phyloP scores from a whole-genome alignment of 768 basidiomycete species.

The Chalciporus chontae region DNA sequence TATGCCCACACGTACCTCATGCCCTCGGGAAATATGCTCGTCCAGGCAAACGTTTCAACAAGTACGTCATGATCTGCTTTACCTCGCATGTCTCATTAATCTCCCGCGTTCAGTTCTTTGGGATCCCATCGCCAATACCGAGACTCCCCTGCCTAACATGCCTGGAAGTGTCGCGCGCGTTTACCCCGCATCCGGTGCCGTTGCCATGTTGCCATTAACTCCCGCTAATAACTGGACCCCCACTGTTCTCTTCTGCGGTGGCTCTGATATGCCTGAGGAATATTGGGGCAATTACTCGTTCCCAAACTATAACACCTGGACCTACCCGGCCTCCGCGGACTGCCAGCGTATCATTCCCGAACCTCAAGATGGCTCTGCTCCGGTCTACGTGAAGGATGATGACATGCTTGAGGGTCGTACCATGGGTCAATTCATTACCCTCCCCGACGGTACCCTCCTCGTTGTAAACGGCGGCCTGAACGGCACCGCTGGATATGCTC shows the following conservation, averaged over 20 bases:
- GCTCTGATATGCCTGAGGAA: constrained; percentile 70
- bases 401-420: constrained; percentile 71
- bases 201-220: constrained; percentile 87
- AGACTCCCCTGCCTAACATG: constrained; percentile 68
- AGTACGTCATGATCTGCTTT: constrained; percentile 12
- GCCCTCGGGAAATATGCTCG: constrained; percentile 72
- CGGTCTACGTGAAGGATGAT: constrained; percentile 69
- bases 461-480: constrained; percentile 80
- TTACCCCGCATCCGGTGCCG: constrained; percentile 89
- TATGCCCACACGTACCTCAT: constrained; percentile 75
- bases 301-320: constrained; percentile 73
- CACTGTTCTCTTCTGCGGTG: constrained; percentile 89
- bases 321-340: constrained; percentile 63
- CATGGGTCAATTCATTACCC: constrained; percentile 91
- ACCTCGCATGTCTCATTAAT: not conserved
- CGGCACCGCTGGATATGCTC: constrained; percentile 87
- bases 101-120: constrained; percentile 36
- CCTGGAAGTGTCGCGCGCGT: constrained; percentile 71
- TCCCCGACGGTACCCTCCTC: constrained; percentile 73
- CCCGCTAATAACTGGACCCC: constrained; percentile 85
- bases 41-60: constrained; percentile 67
- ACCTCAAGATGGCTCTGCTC: constrained; percentile 60
- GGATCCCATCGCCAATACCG: constrained; percentile 53
- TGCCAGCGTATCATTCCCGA: constrained; percentile 89
- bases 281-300: constrained; percentile 76